Conservation (phyloP, 2,329 filamentous ascomycete species). For the Xylaria sp. region DNA sequence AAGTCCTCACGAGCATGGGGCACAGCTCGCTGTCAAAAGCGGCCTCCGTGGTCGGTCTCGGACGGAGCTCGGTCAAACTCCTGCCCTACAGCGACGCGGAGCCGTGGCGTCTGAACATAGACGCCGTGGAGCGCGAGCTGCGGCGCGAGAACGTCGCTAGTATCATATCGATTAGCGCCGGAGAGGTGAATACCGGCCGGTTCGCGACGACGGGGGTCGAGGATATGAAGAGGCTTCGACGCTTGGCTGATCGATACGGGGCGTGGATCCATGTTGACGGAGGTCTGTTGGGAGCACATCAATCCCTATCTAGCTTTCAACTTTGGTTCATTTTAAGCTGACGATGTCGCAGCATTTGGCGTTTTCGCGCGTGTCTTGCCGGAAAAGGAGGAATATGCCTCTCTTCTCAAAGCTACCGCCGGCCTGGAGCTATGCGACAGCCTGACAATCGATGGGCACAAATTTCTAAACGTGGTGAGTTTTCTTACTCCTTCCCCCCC, state of each 20-base stretch:
- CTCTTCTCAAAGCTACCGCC: slow-evolving; percentile 55
- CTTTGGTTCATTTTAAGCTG: neutral
- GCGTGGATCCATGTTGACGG: slow-evolving; percentile 93
- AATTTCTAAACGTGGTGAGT: slow-evolving; percentile 84
- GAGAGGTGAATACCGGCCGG: slow-evolving; percentile 88
- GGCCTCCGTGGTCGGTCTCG: slow-evolving; percentile 80
- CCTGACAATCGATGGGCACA: slow-evolving; percentile 86
- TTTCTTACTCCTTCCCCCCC: too few species aligned
- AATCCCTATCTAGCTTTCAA: neutral
- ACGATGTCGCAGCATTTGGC: slow-evolving; percentile 69
- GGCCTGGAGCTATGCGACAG: slow-evolving; percentile 85
- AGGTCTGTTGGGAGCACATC: slow-evolving; percentile 48
- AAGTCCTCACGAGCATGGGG: slow-evolving; percentile 79
- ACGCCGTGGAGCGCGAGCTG: slow-evolving; percentile 66
- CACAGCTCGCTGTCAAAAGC: slow-evolving; percentile 88
- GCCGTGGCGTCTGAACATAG: slow-evolving; percentile 74
- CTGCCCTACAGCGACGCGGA: slow-evolving; percentile 57
- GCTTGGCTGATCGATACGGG: slow-evolving; percentile 72
- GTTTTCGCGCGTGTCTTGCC: slow-evolving; percentile 75
- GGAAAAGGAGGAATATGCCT: slow-evolving; percentile 59
- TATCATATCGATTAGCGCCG: slow-evolving; percentile 81
- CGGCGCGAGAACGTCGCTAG: slow-evolving; percentile 61
- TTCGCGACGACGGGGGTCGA: slow-evolving; percentile 68
- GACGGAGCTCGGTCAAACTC: slow-evolving; percentile 69
- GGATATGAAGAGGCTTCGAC: slow-evolving; percentile 68